Base-by-base conservation (phyloP, 768 basidiomycete genomes). In the Collybia nuda region DNA sequence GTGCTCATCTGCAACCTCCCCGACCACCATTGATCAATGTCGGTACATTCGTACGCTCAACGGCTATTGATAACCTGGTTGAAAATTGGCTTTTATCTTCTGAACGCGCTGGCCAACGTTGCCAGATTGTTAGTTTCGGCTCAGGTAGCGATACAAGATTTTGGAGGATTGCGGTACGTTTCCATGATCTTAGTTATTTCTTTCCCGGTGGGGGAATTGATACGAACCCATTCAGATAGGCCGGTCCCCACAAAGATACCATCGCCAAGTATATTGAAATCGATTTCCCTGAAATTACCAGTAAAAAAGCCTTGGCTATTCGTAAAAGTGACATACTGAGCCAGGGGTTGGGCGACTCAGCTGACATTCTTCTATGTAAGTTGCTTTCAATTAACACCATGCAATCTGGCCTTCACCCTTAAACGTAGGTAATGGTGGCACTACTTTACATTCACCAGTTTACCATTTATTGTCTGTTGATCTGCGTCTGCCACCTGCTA, bases 61-160 rank as follows among this genome's bases (percentile, higher is more conserved):
- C 79, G 48, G 90, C 84, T 5, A 82, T 98, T 32, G 97, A 97
- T 59, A 67, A 69, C 35, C 80, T 96, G 11, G 82, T 95, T 0
- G 68, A 82, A 23, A 67, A 74, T 40, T 94, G 89, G 79, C 57
- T 93, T 18, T 65, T 71, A 15, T 58, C 76, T 15, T 74, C 78
- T 1, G 62, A 66, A 37, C 61, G 59, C 18, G 71, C 71, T 7
- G 75, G 68, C n/a, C 75, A 67, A 52, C 63, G 64, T 50, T 85
- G 82, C 56, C 97, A 98, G 74, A 86, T 98, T 47, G 80, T 98
- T n/a, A 96, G 91, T 67, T 67, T 98, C 24, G 97, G 97, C 0
- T 89, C 95, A 1, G 97, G 97, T 19, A 98, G 92, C 59, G 97
- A 99, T 70, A 93, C 93, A 2, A 75, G 97, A 47, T 98, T 90